These are phyloP conservation scores for Aspergillus avenaceus DNA, from an alignment of 495 filamentous ascomycete genomes.

Conservation along the genomic window DNA sequence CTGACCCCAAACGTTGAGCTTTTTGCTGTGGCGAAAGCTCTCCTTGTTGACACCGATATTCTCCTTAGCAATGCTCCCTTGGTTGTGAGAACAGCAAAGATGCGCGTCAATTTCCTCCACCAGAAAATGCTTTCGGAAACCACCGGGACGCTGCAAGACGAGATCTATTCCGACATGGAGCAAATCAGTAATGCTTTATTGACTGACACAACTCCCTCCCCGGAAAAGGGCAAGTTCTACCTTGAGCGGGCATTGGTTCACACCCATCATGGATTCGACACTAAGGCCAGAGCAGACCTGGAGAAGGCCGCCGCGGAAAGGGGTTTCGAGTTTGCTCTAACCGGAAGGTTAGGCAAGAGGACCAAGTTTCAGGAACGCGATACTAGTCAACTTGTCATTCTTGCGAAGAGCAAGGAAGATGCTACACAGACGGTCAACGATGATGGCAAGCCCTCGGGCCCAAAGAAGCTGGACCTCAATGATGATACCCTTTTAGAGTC, in stretches of 20 bases:
- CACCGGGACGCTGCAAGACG: constrained; percentile 58
- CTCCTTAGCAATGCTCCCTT: constrained; percentile 39
- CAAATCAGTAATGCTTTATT: constrained; percentile 42
- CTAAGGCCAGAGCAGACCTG: constrained; percentile 68
- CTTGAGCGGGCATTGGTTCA: constrained; percentile 80
- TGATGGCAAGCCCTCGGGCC: constrained; percentile 33
- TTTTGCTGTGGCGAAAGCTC: constrained; percentile 67
- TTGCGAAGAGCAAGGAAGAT: constrained; percentile 66
- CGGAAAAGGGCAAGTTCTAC: constrained; percentile 58
- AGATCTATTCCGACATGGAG: constrained; percentile 50
- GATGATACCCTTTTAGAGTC: constrained; percentile 91
- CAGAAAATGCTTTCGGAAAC: constrained; percentile 82
- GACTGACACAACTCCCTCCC: constrained; percentile 21
- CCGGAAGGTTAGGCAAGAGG: constrained; percentile 82
- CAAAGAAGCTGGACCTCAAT: constrained; percentile 70
- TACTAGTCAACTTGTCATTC: constrained; percentile 84
- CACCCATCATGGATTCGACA: constrained; percentile 80
- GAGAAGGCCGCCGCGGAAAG: constrained; percentile 56
- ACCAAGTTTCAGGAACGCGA: constrained; percentile 90
- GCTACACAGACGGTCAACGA: constrained; percentile 5
- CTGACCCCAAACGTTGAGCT: constrained; percentile 80
- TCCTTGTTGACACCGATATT: constrained; percentile 53
- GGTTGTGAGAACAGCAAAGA: constrained; percentile 37
- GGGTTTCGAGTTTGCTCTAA: constrained; percentile 77
- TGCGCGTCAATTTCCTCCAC: constrained; percentile 79